Percentiles rank a stretch among this genome's conserved stretches.
phyloP scores from a whole-genome alignment of 2,329 filamentous ascomycete genomes.

The Diplodia mutila region DNA sequence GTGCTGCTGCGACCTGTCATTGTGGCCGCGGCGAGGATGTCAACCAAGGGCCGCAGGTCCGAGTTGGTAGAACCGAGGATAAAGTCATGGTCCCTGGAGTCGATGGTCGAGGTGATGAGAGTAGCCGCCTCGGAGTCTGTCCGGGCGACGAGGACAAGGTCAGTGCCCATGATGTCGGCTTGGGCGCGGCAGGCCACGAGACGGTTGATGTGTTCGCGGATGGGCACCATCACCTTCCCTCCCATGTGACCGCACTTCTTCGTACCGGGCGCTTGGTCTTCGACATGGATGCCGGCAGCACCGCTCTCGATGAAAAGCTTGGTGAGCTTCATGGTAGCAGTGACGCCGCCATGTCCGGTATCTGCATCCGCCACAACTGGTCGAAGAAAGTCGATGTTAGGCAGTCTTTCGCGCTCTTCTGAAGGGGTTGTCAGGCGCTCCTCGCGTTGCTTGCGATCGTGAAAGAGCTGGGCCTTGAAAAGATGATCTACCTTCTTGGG shows the following conservation, averaged over 20 bases:
- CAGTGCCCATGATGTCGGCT: slow-evolving; percentile 60
- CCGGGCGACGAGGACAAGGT: slow-evolving; percentile 81
- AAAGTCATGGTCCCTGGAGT: slow-evolving; percentile 86
- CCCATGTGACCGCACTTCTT: slow-evolving; percentile 51
- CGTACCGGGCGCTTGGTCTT: slow-evolving; percentile 49
- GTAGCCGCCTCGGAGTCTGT: slow-evolving; percentile 93
- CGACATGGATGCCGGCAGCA: slow-evolving; percentile 50
- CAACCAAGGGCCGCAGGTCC: not conserved
- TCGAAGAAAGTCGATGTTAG: slow-evolving; percentile 84
- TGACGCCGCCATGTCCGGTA: slow-evolving; percentile 88
- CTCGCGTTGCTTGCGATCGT: slow-evolving; percentile 93
- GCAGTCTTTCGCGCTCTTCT: slow-evolving; percentile 66
- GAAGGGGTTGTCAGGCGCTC: slow-evolving; percentile 76
- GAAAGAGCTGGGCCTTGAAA: slow-evolving; percentile 94
- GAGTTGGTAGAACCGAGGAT: slow-evolving; percentile 77
- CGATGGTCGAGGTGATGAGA: slow-evolving; percentile 87
- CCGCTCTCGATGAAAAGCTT: slow-evolving; percentile 49
- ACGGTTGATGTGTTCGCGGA: slow-evolving; percentile 44
- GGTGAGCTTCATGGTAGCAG: slow-evolving; percentile 94
- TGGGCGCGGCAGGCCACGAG: slow-evolving; percentile 45
- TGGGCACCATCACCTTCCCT: slow-evolving; percentile 47
- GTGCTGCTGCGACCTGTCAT: not conserved
- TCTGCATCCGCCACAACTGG: slow-evolving; percentile 92
- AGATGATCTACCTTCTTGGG: slow-evolving; percentile 93
- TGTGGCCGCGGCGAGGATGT: not conserved